Percentiles rank a stretch among this genome's conserved stretches.
Evolutionary conservation across 2,329 filamentous ascomycete genomes (phyloP).

Genomic region (Trichoderma endophyticum): DNA sequence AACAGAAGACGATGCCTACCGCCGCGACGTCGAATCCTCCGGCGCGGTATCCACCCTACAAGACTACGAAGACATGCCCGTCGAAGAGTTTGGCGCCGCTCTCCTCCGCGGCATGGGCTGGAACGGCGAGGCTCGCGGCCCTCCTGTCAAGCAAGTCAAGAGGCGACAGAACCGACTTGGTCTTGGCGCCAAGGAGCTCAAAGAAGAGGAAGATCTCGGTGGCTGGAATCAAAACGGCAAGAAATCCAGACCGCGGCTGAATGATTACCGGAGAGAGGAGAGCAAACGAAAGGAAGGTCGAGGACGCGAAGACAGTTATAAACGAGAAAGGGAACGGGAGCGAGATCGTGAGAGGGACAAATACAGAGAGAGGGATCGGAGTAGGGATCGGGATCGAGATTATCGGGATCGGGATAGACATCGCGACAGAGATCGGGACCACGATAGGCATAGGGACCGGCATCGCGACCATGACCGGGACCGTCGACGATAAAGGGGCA

Average conservation of each 20-base stretch:
- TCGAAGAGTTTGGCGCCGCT: constrained; percentile 91
- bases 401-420: constrained; percentile 6
- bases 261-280: constrained; percentile 48
- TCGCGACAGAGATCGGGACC: constrained; percentile 21
- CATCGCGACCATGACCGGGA: constrained; percentile 20
- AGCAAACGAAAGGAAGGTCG: constrained; percentile 44
- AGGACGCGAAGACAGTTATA: constrained; percentile 45
- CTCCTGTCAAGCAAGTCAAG: constrained; percentile 60
- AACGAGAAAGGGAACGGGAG: constrained; percentile 45
- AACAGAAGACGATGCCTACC: constrained; percentile 66
- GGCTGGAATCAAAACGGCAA: constrained; percentile 73
- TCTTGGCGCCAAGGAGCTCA: constrained; percentile 80
- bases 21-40: constrained; percentile 65
- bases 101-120: constrained; percentile 92
- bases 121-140: constrained; percentile 64
- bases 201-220: constrained; percentile 68
- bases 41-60: constrained; percentile 74
- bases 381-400: constrained; percentile 5
- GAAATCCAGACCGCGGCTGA: constrained; percentile 44
- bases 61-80: constrained; percentile 83
- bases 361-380: constrained; percentile 30
- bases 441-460: constrained; percentile 11
- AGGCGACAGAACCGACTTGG: constrained; percentile 78
- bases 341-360: constrained; percentile 37
- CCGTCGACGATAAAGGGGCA: constrained; percentile 15